Evolutionary conservation across 2,329 filamentous ascomycete genomes (phyloP).

Genomic region (Talaromyces sp.): DNA sequence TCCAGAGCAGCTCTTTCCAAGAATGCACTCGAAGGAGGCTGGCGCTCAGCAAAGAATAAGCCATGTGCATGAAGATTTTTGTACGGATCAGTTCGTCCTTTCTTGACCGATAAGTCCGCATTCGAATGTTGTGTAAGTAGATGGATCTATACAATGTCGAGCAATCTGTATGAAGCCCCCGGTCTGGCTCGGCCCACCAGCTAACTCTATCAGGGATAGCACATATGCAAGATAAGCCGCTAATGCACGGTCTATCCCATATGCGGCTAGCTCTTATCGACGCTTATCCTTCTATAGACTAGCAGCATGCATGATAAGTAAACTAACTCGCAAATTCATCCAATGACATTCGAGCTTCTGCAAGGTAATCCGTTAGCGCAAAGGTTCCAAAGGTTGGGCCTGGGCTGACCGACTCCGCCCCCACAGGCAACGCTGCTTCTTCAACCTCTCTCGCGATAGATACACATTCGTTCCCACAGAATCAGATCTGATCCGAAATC

Average conservation of each 20-base stretch:
- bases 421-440: no score
- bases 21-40: neutral
- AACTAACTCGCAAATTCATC: neutral
- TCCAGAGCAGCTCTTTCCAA: neutral
- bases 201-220: neutral
- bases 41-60: neutral
- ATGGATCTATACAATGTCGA: no score
- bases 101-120: no score
- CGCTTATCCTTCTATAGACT: no score
- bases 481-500: neutral
- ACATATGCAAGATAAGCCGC: neutral
- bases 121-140: no score
- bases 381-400: neutral
- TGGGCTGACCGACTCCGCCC: neutral
- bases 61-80: neutral
- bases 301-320: neutral
- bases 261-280: neutral
- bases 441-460: no score
- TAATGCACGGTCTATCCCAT: neutral
- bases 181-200: neutral
- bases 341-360: neutral
- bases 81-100: neutral
- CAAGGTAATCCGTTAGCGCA: neutral
- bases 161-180: no score
- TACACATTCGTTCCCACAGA: neutral